Base-by-base conservation (phyloP, 331 rosid genomes). In the Spiraea crenata region DNA sequence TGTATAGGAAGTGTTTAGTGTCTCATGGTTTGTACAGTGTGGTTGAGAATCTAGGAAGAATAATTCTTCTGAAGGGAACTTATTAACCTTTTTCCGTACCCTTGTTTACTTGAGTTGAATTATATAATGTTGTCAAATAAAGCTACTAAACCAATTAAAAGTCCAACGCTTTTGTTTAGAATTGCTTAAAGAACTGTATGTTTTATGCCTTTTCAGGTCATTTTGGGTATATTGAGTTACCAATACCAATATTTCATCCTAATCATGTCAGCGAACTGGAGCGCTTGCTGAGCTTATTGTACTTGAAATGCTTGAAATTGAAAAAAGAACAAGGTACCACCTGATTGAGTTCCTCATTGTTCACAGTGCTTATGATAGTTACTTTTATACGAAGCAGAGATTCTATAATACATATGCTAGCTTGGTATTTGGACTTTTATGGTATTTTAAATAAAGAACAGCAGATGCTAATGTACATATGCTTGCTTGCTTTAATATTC, bases 161-260 rank as follows among this genome's bases (percentile, higher is more conserved):
- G 31, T 25, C 37, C 65, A 39, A 50, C 4, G 65, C 56, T 12
- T 49, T 3, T 68, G 50, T 25, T 54, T 9, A 15, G 42, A 57
- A 61, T n/a, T n/a, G 34, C 3, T 38, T 54, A 17, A 72, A 63
- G 12, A 58, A 5, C 7, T 34, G 66, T 7, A 20, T 65, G 73
- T 46, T 46, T 58, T 67, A 15, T 82, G 34, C 79, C 39, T 67
- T 7, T 83, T 70, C 88, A 92, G 98, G 98, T 14, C 98, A 92
- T 25, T 92, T 92, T 77, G 98, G 98, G 57, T 90, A 88, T 66
- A 80, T 92, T 20, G 90, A 92, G 55, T 83, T 92, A 37, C 96
- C 96, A 2, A 80, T 88, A 59, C 90, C 98, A 6, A 86, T 92
- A 60, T 92, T 80, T 72, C 98, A 89, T 82, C 96, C 98, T 42